These are phyloP conservation scores for Lepidium sativum DNA, from an alignment of 345 rosid species.

Conservation along the genomic window DNA sequence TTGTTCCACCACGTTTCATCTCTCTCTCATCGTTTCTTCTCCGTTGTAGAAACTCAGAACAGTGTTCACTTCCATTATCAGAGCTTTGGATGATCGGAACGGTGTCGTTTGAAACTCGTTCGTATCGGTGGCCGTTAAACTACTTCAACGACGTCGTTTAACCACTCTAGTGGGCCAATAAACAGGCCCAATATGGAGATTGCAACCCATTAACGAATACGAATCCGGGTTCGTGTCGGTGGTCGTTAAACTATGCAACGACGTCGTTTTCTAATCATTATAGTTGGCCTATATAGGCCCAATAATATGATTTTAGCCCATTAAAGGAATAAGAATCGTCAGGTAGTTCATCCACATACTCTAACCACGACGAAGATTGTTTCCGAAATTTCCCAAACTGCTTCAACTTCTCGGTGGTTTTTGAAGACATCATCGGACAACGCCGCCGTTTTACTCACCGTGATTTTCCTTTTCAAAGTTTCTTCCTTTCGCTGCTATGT, in stretches of 20 bases:
- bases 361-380: constrained; percentile 14
- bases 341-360: constrained; percentile 16
- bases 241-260: background rate
- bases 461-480: background rate
- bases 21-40: constrained; percentile 8
- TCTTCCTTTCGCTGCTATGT: background rate
- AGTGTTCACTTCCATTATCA: background rate
- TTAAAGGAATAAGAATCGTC: background rate
- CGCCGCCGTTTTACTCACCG: constrained; percentile 1
- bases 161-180: background rate
- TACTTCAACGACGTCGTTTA: background rate
- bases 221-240: too few species aligned
- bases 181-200: background rate
- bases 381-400: constrained; percentile 15
- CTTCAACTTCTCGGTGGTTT: constrained; percentile 16
- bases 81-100: background rate
- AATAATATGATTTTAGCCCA: background rate
- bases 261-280: background rate
- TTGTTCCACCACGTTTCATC: constrained; percentile 37
- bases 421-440: background rate
- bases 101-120: background rate
- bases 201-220: too few species aligned
- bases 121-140: constrained; percentile 19
- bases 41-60: background rate
- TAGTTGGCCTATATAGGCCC: background rate